Evolutionary conservation across 768 basidiomycete species (phyloP).

Genomic region (Tulasnella sp.): DNA sequence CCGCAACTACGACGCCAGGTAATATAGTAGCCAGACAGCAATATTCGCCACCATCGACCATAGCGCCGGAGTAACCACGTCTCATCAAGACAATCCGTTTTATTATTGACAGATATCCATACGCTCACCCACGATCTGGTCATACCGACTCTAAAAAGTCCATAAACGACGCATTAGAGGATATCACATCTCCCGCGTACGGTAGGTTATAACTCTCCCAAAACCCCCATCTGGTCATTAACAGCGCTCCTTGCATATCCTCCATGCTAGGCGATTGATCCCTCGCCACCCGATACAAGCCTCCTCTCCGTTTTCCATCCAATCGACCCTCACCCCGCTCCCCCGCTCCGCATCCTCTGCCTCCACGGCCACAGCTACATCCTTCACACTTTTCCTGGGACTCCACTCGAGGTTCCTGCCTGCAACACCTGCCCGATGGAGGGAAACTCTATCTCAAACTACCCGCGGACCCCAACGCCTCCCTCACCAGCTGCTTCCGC

Average conservation of each 20-base stretch:
- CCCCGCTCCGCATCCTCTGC: not conserved
- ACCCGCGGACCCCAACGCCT: constrained; percentile 36
- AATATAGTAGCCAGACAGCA: not conserved
- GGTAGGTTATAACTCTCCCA: not conserved
- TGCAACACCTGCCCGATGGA: constrained; percentile 96
- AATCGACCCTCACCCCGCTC: not conserved
- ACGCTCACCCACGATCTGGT: not conserved
- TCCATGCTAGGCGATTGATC: no score
- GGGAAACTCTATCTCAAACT: constrained; percentile 67
- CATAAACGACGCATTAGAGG: not conserved
- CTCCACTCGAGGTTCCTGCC: constrained; percentile 86
- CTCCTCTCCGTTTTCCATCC: not conserved
- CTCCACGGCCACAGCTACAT: not conserved
- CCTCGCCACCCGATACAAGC: not conserved
- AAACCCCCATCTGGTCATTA: not conserved
- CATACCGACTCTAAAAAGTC: not conserved
- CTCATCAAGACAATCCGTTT: not conserved
- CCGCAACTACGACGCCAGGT: not conserved
- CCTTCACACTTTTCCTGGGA: constrained; percentile 54
- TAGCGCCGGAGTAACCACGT: not conserved
- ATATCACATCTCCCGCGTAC: not conserved
- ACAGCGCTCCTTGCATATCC: not conserved
- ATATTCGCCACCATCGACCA: not conserved
- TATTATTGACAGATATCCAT: not conserved
- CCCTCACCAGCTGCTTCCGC: constrained; percentile 29